Conservation (phyloP, 2,329 filamentous ascomycete genomes). For the Teratosphaeria zuluensis region DNA sequence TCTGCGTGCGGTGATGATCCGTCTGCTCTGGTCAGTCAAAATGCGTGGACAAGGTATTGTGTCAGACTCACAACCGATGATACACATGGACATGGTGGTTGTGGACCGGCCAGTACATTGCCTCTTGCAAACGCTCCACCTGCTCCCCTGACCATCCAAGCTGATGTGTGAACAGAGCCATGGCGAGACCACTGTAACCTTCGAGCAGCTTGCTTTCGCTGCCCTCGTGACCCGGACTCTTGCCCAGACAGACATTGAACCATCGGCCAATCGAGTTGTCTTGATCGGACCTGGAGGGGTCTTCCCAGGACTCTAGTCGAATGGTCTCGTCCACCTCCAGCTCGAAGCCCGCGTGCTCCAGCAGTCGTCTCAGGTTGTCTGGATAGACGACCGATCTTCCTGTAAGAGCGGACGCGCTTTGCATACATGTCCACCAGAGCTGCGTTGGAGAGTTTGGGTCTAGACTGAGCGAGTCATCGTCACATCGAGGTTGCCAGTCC, state of each 20-base stretch:
- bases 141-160: conserved; percentile 49
- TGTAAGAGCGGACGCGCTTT: not conserved
- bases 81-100: conserved; percentile 1
- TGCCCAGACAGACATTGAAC: not conserved
- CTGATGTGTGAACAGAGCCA: conserved; percentile 49
- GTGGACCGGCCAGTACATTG: conserved; percentile 45
- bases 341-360: conserved; percentile 1
- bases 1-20: not conserved
- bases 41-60: not conserved
- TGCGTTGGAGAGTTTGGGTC: not conserved
- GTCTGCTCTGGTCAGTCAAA: not conserved
- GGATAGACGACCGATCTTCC: not conserved
- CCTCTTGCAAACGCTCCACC: conserved; percentile 52
- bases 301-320: not conserved
- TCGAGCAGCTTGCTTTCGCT: conserved; percentile 1
- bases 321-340: not conserved
- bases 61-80: conserved; percentile 7
- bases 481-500: conserved; percentile 2
- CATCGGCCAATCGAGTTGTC: not conserved
- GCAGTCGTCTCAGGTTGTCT: not conserved
- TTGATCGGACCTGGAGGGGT: not conserved
- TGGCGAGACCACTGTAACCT: conserved; percentile 18
- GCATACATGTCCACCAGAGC: conserved; percentile 2
- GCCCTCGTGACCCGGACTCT: not conserved
- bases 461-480: not conserved